These are phyloP conservation scores for Fusarium sulawesiense DNA, from an alignment of 2,329 filamentous ascomycete species.

Conservation along the genomic window DNA sequence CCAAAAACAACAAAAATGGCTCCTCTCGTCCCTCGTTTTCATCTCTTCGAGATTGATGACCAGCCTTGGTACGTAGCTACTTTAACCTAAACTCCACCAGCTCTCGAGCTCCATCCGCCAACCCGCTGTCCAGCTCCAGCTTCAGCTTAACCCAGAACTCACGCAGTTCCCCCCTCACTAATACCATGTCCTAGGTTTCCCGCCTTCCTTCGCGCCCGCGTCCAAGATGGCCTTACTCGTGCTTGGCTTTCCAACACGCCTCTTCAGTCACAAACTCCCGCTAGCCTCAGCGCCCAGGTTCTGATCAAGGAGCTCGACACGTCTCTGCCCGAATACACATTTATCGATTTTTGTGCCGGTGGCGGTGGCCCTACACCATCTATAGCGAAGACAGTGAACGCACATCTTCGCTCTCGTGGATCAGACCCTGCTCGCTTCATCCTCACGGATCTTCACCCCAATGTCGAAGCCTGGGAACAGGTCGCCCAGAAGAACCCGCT, in stretches of 20 bases:
- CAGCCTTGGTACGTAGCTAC: conserved; percentile 66
- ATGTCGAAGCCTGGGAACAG: conserved; percentile 68
- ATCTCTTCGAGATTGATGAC: conserved; percentile 76
- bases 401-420: conserved; percentile 47
- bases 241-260: conserved; percentile 72
- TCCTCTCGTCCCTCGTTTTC: conserved; percentile 66
- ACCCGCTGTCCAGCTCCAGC: conserved; percentile 5
- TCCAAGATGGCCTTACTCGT: conserved; percentile 73
- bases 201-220: conserved; percentile 69
- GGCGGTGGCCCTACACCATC: conserved; percentile 76
- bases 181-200: conserved; percentile 66
- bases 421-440: conserved; percentile 64
- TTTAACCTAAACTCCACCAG: conserved; percentile 6
- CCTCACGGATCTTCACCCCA: conserved; percentile 74
- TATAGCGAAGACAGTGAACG: conserved; percentile 71
- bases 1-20: conserved; percentile 51
- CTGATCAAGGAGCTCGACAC: conserved; percentile 64
- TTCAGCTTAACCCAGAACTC: not conserved
- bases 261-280: conserved; percentile 67
- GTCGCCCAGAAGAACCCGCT: conserved; percentile 64
- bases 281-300: conserved; percentile 68
- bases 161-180: not conserved
- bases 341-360: conserved; percentile 82
- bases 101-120: conserved; percentile 3
- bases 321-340: conserved; percentile 65